Conservation (phyloP, 2,329 filamentous ascomycete genomes). For the Epichloe brachyelytri region DNA sequence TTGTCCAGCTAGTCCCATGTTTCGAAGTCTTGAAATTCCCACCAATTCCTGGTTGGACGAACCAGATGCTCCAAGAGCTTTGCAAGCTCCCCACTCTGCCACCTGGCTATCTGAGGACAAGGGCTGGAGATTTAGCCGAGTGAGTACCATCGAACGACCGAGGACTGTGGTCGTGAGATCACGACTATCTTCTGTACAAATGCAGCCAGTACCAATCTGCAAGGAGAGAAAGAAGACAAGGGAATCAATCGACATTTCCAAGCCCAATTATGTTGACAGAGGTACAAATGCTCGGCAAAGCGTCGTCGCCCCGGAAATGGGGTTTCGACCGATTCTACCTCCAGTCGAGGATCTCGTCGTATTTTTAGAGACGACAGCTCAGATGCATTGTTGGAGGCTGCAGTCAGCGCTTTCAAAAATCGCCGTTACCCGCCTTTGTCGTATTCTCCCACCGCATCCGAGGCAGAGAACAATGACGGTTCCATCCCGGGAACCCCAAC, state of each 20-base stretch:
- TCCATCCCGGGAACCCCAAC: slow-evolving; percentile 16
- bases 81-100: slow-evolving; percentile 15
- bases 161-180: slow-evolving; percentile 17
- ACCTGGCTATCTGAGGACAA: slow-evolving; percentile 13
- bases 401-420: slow-evolving; percentile 31
- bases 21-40: slow-evolving; percentile 19
- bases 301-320: slow-evolving; percentile 7
- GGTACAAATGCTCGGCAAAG: slow-evolving; percentile 24
- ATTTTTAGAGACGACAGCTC: slow-evolving; percentile 33
- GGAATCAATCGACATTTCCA: slow-evolving; percentile 8
- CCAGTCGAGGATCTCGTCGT: slow-evolving; percentile 44
- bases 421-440: slow-evolving; percentile 16
- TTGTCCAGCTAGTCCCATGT: slow-evolving; percentile 17
- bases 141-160: slow-evolving; percentile 16
- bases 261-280: slow-evolving; percentile 23
- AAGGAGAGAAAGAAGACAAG: slow-evolving; percentile 18
- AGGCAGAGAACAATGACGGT: slow-evolving; percentile 9
- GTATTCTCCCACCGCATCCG: slow-evolving; percentile 11
- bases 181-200: slow-evolving; percentile 14
- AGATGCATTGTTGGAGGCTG: slow-evolving; percentile 30
- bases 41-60: slow-evolving; percentile 10
- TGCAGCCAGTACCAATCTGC: slow-evolving; percentile 16
- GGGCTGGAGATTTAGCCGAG: slow-evolving; percentile 10
- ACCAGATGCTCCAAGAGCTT: slow-evolving; percentile 7
- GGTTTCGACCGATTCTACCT: slow-evolving; percentile 34